Evolutionary conservation across 2,329 filamentous ascomycete genomes (phyloP), one percentile per base, ranked within the genome.

Genomic region (Drechslerella dactyloides): DNA sequence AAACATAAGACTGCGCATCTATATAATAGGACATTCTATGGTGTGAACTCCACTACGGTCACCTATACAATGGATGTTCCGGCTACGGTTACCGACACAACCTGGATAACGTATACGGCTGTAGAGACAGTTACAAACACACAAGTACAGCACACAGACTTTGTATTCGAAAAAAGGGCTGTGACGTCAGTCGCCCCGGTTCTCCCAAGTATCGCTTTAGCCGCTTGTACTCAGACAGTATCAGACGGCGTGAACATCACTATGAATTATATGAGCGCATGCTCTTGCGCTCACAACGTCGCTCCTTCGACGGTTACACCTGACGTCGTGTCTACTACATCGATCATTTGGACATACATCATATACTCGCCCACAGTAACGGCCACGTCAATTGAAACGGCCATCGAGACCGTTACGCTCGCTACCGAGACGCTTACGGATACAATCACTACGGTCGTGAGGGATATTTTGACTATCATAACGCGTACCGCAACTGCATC

Each of bases 381-480:
- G 13, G 3, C 40, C 5, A 44, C 40, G 3, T 17, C 17, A 13
- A 15, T 13, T 4, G 13, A 3, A 15, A 44, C 13, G 15, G 17
- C 5, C 15, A 15, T 13, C 40, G 15, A 5, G 5, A 17, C 17
- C 13, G 40, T 15, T 5, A 15, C 4, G 3, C 5, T 44, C 13
- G 13, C 13, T 15, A 44, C 62, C 6, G 55, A 37, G 21, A 66
- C 48, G 53, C 61, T 21, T 21, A 40, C 48, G 7, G 30, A 17
- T 19, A 19, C 17, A 52, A 8, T 53, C 13, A 1, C 15, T 30
- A 17, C 23, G 19, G n/a, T 24, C 19, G 21, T 48, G n/a, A 57
- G 55, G 82, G 85, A 64, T 85, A 84, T 0, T 84, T 83, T 0
- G 82, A 82, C 23, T 83, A 85, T 37, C 15, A 37, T 15, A 37